Evolutionary conservation across 225 moss, liverwort and hornwort species (phyloP), one percentile per base, ranked within the genome.

Genomic region (Polytrichum formosum): DNA sequence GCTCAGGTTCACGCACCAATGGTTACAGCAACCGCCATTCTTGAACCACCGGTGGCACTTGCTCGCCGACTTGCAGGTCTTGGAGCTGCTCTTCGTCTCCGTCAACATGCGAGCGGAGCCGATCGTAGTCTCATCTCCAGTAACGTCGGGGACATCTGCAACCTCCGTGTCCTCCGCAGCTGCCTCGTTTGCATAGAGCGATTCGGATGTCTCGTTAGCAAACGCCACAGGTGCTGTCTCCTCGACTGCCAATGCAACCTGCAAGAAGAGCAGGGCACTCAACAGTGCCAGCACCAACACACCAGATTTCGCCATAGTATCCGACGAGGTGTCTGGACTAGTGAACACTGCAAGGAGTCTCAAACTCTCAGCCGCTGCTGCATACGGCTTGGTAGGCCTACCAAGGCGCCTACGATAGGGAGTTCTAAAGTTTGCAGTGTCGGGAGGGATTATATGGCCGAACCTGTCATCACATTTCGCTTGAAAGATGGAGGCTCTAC

Each of bases 1-100:
- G 7, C 37, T 67, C 27, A 83, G 60, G 70, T 83, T 76, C 13
- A 77, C 76, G 27, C 79, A 83, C 68, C 55, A 67, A 28, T 75
- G 30, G 8, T 65, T 53, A 65, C 75, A 80, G 67, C 80, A 80
- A 5, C 75, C 75, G 30, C 75, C 61, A n/a, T 69, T 58, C 72
- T 80, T 72, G 65, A 46, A 76, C 55, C 63, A 69, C 5, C 54
- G 64, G 69, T 61, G 55, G 55, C 82, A 76, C 9, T 25, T 74
- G 6, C 37, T 69, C 4, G 10, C 3, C 29, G 65, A 78, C 75
- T 61, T 75, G 70, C 82, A 82, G 0, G 0, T 19, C 67, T 55
- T 61, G 2, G 69, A 82, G 2, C 71, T 75, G 23, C 63, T 18
- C 13, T 46, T 16, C 10, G 10, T 61, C 7, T 75, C 21, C 1